These are phyloP conservation scores for Omphalotus olearius DNA, from an alignment of 1,284 basidiomycete genomes.

Conservation along the genomic window DNA sequence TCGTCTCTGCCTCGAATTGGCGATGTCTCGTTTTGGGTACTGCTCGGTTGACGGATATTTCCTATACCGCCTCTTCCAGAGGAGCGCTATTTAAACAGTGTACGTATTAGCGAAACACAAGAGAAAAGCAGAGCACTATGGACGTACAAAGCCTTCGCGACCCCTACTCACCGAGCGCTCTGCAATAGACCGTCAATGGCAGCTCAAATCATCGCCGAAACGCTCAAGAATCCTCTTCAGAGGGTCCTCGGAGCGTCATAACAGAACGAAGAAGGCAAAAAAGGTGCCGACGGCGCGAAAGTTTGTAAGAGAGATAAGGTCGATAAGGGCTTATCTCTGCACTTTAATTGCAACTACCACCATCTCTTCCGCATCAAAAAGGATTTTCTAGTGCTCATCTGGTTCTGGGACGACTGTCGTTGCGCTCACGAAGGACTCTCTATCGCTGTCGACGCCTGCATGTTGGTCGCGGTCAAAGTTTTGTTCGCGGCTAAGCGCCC, in stretches of 20 bases:
- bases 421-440: constrained; percentile 2
- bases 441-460: not conserved
- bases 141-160: constrained; percentile 1
- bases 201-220: not conserved
- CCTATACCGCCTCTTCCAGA: constrained; percentile 9
- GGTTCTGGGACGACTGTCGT: constrained; percentile 1
- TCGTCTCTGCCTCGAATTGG: constrained; percentile 8
- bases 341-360: constrained; percentile 5
- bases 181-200: not conserved
- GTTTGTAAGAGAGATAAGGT: constrained; percentile 5
- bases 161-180: constrained; percentile 8
- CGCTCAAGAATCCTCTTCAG: not conserved
- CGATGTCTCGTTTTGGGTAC: constrained; percentile 1
- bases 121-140: not conserved
- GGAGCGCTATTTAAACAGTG: not conserved
- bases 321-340: constrained; percentile 5
- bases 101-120: not conserved
- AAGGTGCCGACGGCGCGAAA: constrained; percentile 4
- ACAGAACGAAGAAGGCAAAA: not conserved
- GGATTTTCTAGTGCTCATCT: not conserved
- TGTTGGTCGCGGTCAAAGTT: constrained; percentile 3
- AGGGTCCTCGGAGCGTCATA: not conserved
- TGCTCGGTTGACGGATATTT: constrained; percentile 1
- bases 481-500: constrained; percentile 8
- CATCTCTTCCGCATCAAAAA: not conserved